phyloP scores from a whole-genome alignment of 176 grass and related monocot species.

The Zoysia pacifica region DNA sequence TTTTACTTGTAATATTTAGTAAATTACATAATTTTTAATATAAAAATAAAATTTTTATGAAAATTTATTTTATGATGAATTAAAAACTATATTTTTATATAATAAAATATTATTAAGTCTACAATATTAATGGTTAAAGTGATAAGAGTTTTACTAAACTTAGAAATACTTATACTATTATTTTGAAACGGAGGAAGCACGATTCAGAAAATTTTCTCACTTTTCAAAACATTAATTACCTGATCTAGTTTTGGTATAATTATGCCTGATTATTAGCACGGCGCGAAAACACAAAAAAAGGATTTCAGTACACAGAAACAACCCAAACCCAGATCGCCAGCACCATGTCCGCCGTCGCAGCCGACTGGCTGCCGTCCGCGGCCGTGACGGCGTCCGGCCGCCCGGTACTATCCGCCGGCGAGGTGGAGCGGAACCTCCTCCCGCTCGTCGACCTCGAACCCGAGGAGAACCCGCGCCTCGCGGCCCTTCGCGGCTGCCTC shows the following conservation, averaged over 20 bases:
- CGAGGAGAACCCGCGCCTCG: constrained; percentile 60
- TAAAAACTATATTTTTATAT: no score
- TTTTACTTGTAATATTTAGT: no score
- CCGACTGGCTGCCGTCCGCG: constrained; percentile 60
- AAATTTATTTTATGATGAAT: no score
- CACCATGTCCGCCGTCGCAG: constrained; percentile 38
- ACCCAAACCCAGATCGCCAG: neutral
- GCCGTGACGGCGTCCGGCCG: constrained; percentile 77
- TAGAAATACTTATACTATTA: no score
- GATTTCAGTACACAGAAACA: neutral
- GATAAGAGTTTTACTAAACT: no score
- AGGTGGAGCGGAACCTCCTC: constrained; percentile 82
- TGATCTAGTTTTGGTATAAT: neutral
- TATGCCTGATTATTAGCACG: neutral
- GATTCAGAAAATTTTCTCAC: no score
- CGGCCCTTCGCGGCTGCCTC: constrained; percentile 64
- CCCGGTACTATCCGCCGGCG: constrained; percentile 61
- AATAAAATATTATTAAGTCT: no score
- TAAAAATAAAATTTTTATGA: no score
- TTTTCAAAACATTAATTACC: no score
- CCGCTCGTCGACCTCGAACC: constrained; percentile 74
- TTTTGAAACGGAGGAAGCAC: no score
- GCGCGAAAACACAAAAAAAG: neutral
- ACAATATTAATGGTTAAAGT: no score
- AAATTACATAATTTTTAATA: no score